A percentile compares a stretch with the other conserved stretches of the same genome.
phyloP scores from a whole-genome alignment of 177 flowering plant genomes.

The Tripterygium wilfordii region DNA sequence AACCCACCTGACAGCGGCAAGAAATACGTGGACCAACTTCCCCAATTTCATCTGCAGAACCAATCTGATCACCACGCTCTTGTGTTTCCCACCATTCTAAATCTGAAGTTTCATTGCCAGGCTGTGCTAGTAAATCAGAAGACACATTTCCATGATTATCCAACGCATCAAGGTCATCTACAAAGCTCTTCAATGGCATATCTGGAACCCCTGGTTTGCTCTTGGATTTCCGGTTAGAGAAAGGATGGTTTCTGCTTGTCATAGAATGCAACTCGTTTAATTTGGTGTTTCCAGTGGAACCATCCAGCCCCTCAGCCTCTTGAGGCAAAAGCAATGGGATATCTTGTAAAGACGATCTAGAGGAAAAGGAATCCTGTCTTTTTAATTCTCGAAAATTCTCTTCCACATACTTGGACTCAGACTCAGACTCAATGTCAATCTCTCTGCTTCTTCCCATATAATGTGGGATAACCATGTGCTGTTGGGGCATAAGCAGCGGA shows the following conservation, averaged over 20 bases:
- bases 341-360: conserved; percentile 71
- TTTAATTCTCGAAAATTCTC: conserved; percentile 25
- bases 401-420: conserved; percentile 26
- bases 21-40: conserved; percentile 90
- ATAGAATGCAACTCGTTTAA: conserved; percentile 29
- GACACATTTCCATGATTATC: conserved; percentile 27
- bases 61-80: conserved; percentile 65
- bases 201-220: conserved; percentile 47
- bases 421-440: conserved; percentile 30
- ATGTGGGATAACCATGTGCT: conserved; percentile 99
- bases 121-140: conserved; percentile 25
- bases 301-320: conserved; percentile 56
- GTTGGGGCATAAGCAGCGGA: conserved; percentile 97
- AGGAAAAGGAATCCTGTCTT: conserved; percentile 65
- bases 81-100: conserved; percentile 94
- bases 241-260: conserved; percentile 34
- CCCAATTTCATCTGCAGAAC: conserved; percentile 61
- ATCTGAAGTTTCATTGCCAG: conserved; percentile 25
- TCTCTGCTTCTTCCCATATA: conserved; percentile 63
- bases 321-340: conserved; percentile 93
- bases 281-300: conserved; percentile 33
- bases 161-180: conserved; percentile 57
- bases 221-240: conserved; percentile 61
- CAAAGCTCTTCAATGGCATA: conserved; percentile 83
- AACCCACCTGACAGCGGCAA: conserved; percentile 89